Evolutionary conservation across 2,329 filamentous ascomycete species (phyloP), one percentile per base, ranked within the genome.

Genomic region (Beauveria bassiana): DNA sequence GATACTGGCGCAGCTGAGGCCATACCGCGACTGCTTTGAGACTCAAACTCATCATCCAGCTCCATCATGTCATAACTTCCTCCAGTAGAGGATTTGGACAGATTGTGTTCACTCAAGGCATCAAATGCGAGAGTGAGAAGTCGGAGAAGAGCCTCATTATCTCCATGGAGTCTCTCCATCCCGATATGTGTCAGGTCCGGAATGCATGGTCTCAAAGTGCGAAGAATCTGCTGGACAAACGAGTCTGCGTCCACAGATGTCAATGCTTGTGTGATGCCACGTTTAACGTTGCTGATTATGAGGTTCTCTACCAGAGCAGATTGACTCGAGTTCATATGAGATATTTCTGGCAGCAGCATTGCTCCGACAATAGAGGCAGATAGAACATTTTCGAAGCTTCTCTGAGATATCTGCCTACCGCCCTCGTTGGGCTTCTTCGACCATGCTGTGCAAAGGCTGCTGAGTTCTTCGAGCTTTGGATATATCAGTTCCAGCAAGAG

Each of bases 1-100:
- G 80, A 69, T 22, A 72, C 67, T 1, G 65, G 62, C 38, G 73
- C 75, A 34, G 75, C 70, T 1, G 69, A 63, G 18, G 72, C 70
- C 54, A 75, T 78, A 28, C 70, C 74, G 26, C 77, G 78, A 64
- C 80, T 86, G 58, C 76, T 76, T 65, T 88, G 84, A 0, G 85
- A 85, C 46, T 84, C 82, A 60, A 88, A 86, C 2, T 83, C 82
- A 14, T 83, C 79, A 67, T 91, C 88, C 5, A 91, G 68, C 61
- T 90, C 86, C 85, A 90, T 88, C 6, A 79, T 69, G 65, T 87
- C 84, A 2, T 75, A 65, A 10, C 78, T 73, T 4, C 77, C 68
- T 4, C 77, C 68, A 9, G 66, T 65, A 1, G 71, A 72, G 0
- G 70, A 70, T 54, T 75, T 74, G 28, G 71, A 71, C 6, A 64